Evolutionary conservation across 1,284 basidiomycete species (phyloP).

Genomic region (Moesziomyces globuligerus): DNA sequence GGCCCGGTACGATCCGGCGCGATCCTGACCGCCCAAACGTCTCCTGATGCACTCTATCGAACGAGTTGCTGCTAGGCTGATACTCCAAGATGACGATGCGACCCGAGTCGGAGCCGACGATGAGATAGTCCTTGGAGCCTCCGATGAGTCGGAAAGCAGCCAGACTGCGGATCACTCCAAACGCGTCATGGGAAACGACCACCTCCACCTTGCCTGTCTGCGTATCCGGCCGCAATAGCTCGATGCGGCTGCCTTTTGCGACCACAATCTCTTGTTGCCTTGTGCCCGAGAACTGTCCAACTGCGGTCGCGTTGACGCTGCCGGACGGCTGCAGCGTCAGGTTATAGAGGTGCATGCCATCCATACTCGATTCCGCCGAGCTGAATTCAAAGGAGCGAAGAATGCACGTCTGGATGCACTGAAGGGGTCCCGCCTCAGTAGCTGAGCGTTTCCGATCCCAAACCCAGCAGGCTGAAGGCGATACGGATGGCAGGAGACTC

Average conservation of each 20-base stretch:
- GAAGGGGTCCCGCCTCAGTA: no score
- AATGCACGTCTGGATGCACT: no score
- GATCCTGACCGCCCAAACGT: conserved; percentile 65
- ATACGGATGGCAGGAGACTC: no score
- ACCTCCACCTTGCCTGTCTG: conserved; percentile 52
- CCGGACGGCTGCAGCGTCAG: conserved; percentile 60
- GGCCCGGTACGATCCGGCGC: conserved; percentile 63
- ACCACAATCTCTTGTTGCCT: conserved; percentile 65
- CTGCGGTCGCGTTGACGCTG: conserved; percentile 58
- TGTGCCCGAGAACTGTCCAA: conserved; percentile 65
- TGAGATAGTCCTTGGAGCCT: conserved; percentile 62
- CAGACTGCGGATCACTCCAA: conserved; percentile 63
- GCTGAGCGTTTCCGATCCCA: no score
- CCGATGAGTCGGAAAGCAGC: conserved; percentile 62
- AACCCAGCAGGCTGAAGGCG: no score
- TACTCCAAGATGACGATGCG: conserved; percentile 65
- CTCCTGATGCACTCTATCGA: conserved; percentile 63
- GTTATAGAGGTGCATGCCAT: conserved; percentile 65
- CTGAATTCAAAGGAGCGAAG: background rate
- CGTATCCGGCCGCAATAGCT: conserved; percentile 61
- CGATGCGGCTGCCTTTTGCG: conserved; percentile 55
- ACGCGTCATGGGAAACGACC: conserved; percentile 55
- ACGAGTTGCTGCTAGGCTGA: conserved; percentile 49
- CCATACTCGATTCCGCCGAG: conserved; percentile 9
- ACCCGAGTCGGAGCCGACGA: conserved; percentile 65